phyloP scores from a whole-genome alignment of 768 basidiomycete species.

The Lactarius sanguifluus region DNA sequence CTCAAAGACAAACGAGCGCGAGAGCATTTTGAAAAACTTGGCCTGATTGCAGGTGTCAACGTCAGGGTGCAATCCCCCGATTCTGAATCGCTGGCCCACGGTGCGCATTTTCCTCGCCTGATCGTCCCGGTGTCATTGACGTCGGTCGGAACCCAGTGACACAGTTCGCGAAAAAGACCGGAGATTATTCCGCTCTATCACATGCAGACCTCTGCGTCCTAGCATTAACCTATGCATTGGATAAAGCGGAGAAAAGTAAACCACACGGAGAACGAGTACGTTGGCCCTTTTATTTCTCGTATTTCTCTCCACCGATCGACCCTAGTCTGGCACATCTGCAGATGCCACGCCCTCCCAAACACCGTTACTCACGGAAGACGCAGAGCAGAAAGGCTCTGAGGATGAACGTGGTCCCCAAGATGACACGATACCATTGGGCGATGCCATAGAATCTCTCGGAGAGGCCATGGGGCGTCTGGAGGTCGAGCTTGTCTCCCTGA shows the following conservation, averaged over 20 bases:
- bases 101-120: conserved; percentile 38
- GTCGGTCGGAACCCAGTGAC: conserved; percentile 58
- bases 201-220: conserved; percentile 88
- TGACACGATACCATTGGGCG: conserved; percentile 27
- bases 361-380: neutral
- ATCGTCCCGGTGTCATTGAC: conserved; percentile 12
- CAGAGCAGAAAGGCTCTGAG: neutral
- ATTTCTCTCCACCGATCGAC: neutral
- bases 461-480: conserved; percentile 11
- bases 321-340: conserved; percentile 11
- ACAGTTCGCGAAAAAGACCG: conserved; percentile 91
- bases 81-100: conserved; percentile 62
- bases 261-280: conserved; percentile 32
- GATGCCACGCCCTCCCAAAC: neutral
- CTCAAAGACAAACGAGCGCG: conserved; percentile 85
- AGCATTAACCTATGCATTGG: conserved; percentile 81
- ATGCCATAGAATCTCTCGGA: conserved; percentile 7
- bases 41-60: conserved; percentile 71
- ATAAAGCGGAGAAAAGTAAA: conserved; percentile 48
- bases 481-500: conserved; percentile 18
- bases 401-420: neutral
- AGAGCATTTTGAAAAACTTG: conserved; percentile 81
- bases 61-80: conserved; percentile 71
- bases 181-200: conserved; percentile 91
- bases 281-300: conserved; percentile 14